phyloP scores from a whole-genome alignment of 2,329 filamentous ascomycete genomes.

The Stachybotrys echinatus region DNA sequence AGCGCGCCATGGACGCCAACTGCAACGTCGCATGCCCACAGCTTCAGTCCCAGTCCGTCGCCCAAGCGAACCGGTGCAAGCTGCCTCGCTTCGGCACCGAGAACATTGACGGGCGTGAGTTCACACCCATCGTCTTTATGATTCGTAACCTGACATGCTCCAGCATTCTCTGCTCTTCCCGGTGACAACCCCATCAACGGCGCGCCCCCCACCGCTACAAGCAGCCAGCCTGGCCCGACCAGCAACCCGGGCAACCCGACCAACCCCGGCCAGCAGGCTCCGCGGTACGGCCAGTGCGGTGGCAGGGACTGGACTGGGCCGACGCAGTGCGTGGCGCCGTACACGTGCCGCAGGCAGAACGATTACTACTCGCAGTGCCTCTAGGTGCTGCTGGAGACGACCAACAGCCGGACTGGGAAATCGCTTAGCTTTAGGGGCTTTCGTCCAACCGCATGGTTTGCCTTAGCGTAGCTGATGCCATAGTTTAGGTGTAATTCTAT shows the following conservation, averaged over 20 bases:
- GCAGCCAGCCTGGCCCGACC: neutral
- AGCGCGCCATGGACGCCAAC: constrained; percentile 16
- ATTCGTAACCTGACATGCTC: too few relatives aligned
- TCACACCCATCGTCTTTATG: neutral
- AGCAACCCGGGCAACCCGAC: neutral
- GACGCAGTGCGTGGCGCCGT: constrained; percentile 5
- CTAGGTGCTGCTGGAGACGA: neutral
- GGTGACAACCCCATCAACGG: neutral
- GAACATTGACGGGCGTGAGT: constrained; percentile 1
- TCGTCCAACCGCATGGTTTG: too few relatives aligned
- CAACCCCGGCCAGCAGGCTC: neutral
- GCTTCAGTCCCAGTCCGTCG: neutral
- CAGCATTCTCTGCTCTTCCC: neutral
- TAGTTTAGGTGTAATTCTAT: too few relatives aligned
- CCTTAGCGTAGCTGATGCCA: too few relatives aligned
- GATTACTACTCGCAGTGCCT: constrained; percentile 11
- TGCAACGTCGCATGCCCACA: neutral
- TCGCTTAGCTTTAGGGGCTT: too few relatives aligned
- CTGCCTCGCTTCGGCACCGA: neutral
- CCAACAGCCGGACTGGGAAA: too few relatives aligned
- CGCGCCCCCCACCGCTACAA: neutral
- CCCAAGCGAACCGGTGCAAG: neutral
- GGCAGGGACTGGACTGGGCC: constrained; percentile 5
- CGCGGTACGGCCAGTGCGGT: neutral
- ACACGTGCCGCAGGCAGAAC: constrained; percentile 8